Evolutionary conservation across 2,329 filamentous ascomycete genomes (phyloP).

Genomic region (Neofusicoccum ribis): DNA sequence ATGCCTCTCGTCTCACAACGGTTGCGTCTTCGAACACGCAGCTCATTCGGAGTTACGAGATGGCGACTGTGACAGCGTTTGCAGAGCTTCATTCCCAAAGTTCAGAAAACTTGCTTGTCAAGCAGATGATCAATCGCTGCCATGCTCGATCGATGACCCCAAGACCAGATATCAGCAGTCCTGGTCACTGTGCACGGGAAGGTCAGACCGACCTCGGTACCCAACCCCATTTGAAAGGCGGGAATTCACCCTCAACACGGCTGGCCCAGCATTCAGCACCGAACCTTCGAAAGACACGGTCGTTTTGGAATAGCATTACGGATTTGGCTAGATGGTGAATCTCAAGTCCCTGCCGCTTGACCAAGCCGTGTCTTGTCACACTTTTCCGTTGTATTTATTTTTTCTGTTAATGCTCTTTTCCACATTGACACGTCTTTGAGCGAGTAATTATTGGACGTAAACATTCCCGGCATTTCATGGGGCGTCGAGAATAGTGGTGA

Average conservation of each 20-base stretch:
- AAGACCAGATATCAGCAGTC: not conserved
- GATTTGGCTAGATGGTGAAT: constrained; percentile 13
- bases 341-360: not conserved
- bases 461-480: not conserved
- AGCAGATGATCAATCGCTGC: not conserved
- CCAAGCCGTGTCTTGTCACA: not conserved
- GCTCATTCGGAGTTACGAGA: not conserved
- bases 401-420: not conserved
- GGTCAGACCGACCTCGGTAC: not conserved
- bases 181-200: not conserved
- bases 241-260: not conserved
- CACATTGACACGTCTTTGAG: not conserved
- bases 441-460: constrained; percentile 6
- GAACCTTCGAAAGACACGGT: constrained; percentile 5
- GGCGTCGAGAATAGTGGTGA: not conserved
- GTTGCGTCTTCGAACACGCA: not conserved
- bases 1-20: not conserved
- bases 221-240: not conserved
- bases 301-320: constrained; percentile 15
- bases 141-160: not conserved
- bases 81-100: not conserved
- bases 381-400: not conserved
- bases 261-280: not conserved
- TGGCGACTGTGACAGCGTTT: not conserved
- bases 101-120: not conserved